Percentiles rank a stretch among this genome's conserved stretches.
Conservation (phyloP, 805 yeast genomes). For the Metschnikowia baotianmanensis region DNA sequence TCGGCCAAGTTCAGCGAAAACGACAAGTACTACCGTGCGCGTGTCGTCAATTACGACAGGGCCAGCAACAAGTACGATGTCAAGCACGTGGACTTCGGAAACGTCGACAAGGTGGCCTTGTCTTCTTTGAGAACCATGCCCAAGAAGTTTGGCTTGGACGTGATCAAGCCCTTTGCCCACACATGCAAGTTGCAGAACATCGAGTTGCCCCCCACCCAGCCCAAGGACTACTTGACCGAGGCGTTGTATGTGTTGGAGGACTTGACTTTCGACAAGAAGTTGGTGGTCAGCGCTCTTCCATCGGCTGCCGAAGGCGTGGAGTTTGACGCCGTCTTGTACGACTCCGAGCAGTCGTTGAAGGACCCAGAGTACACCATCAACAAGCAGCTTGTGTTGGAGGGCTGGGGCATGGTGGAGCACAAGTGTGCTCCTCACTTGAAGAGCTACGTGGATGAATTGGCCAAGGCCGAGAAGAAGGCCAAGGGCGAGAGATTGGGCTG, state of each 20-base stretch:
- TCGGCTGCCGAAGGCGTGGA: conserved; percentile 42
- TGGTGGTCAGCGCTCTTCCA: conserved; percentile 53
- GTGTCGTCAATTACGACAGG: conserved; percentile 47
- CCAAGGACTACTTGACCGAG: conserved; percentile 53
- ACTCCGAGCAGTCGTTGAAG: conserved; percentile 50
- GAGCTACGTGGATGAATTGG: conserved; percentile 34
- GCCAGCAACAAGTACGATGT: conserved; percentile 45
- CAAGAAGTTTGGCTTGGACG: conserved; percentile 38
- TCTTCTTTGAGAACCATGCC: conserved; percentile 53
- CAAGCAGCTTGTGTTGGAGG: conserved; percentile 54
- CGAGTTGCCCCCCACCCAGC: conserved; percentile 54
- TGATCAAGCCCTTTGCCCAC: conserved; percentile 53
- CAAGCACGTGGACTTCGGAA: conserved; percentile 63
- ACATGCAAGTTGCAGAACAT: conserved; percentile 52
- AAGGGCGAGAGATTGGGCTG: conserved; percentile 54
- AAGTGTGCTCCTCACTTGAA: conserved; percentile 29
- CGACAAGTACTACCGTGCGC: conserved; percentile 59
- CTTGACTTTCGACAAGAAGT: conserved; percentile 46
- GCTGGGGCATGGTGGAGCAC: conserved; percentile 56
- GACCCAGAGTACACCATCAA: conserved; percentile 60
- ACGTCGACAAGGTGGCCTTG: conserved; percentile 43
- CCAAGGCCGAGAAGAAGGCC: conserved; percentile 48
- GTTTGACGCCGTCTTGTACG: conserved; percentile 52
- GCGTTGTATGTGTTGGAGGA: conserved; percentile 56
- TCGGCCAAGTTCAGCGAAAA: conserved; percentile 52